Evolutionary conservation across 768 basidiomycete genomes (phyloP).

Genomic region (Suillus bovinus): DNA sequence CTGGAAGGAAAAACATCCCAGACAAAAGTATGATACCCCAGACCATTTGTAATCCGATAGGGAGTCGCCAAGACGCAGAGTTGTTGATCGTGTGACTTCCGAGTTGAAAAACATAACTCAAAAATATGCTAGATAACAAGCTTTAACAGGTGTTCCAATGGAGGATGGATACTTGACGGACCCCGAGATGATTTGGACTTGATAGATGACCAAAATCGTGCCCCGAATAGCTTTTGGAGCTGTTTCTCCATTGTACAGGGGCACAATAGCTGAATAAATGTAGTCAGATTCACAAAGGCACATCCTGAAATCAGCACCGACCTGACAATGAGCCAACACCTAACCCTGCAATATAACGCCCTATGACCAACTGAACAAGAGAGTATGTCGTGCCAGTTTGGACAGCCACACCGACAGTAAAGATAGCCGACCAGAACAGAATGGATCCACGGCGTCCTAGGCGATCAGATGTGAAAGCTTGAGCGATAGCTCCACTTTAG

Average conservation of each 20-base stretch:
- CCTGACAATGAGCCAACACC: constrained; percentile 77
- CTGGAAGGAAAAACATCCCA: constrained; percentile 75
- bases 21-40: constrained; percentile 69
- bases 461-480: constrained; percentile 74
- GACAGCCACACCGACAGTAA: constrained; percentile 66
- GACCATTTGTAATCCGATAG: constrained; percentile 71
- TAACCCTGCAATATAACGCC: constrained; percentile 74
- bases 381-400: constrained; percentile 66
- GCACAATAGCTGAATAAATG: constrained; percentile 46
- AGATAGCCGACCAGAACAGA: constrained; percentile 73
- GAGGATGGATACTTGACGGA: constrained; percentile 25
- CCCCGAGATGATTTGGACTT: constrained; percentile 77
- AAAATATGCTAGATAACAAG: constrained; percentile 52
- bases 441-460: constrained; percentile 74
- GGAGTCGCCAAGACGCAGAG: constrained; percentile 72
- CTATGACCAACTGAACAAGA: constrained; percentile 66
- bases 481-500: constrained; percentile 58
- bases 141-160: neutral
- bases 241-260: constrained; percentile 79
- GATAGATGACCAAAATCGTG: constrained; percentile 70
- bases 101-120: constrained; percentile 71
- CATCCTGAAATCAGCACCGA: constrained; percentile 24
- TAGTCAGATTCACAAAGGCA: neutral
- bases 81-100: constrained; percentile 55
- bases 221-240: constrained; percentile 76